Percentiles rank a stretch among this genome's conserved stretches.
Evolutionary conservation across 768 basidiomycete species (phyloP).

Genomic region (Calocybe cyanea): DNA sequence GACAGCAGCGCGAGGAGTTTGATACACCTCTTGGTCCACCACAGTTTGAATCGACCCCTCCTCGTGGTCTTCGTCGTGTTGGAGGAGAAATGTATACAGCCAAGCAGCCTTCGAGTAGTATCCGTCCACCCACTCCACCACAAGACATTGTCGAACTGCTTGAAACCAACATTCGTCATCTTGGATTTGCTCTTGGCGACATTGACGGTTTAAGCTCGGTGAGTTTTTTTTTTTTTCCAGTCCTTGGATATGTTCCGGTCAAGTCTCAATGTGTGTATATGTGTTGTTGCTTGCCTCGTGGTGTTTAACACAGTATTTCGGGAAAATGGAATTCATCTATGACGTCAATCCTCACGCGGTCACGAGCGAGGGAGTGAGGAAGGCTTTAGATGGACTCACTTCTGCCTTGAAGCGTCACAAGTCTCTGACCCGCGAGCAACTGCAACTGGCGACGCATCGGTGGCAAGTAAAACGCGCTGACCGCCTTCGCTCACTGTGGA

Average conservation of each 20-base stretch:
- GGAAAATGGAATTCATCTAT: neutral
- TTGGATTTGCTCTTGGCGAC: neutral
- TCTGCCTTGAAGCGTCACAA: neutral
- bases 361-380: neutral
- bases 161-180: neutral
- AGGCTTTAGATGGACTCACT: neutral
- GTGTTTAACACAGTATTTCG: slow-evolving; percentile 1
- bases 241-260: no score
- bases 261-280: neutral
- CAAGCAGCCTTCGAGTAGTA: neutral
- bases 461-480: slow-evolving; percentile 8
- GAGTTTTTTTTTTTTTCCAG: neutral
- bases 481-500: slow-evolving; percentile 10
- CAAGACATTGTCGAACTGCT: neutral
- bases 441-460: slow-evolving; percentile 1
- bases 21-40: neutral
- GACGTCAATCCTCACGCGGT: neutral
- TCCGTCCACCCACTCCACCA: neutral
- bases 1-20: neutral
- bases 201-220: neutral
- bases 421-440: neutral
- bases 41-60: slow-evolving; percentile 1
- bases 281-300: no score
- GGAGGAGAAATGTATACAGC: no score
- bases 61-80: neutral